A percentile compares a stretch with the other conserved stretches of the same genome.
Evolutionary conservation across 2,329 filamentous ascomycete genomes (phyloP).

Genomic region (Dothideomycetes sp.): DNA sequence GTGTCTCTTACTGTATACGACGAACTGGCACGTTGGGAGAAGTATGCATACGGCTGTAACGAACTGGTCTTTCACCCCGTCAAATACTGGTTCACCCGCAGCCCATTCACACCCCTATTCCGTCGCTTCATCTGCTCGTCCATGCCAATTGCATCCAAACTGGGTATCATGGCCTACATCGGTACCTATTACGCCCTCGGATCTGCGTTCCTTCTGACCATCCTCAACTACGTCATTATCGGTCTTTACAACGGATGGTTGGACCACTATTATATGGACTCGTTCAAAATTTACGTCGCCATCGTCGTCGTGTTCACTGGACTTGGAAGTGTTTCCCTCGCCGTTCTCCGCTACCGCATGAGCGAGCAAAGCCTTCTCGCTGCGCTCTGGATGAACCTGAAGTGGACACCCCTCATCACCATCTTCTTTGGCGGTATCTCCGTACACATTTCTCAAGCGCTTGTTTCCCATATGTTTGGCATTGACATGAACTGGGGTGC

Average conservation of each 20-base stretch:
- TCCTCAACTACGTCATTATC: constrained; percentile 62
- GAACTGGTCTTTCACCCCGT: constrained; percentile 72
- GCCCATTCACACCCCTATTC: constrained; percentile 75
- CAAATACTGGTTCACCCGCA: constrained; percentile 59
- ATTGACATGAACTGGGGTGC: constrained; percentile 38
- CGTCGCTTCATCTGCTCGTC: constrained; percentile 59
- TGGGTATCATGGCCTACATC: constrained; percentile 66
- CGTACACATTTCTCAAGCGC: constrained; percentile 27
- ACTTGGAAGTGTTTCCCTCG: constrained; percentile 62
- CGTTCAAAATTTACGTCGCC: constrained; percentile 69
- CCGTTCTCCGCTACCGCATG: constrained; percentile 62
- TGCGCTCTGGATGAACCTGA: constrained; percentile 43
- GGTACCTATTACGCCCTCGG: constrained; percentile 73
- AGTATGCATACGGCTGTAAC: constrained; percentile 76
- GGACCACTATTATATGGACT: constrained; percentile 71
- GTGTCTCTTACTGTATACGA: constrained; percentile 77
- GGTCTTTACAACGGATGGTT: constrained; percentile 69
- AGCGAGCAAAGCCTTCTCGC: constrained; percentile 51
- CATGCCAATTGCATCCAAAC: constrained; percentile 64
- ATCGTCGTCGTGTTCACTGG: constrained; percentile 62
- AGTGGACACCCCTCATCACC: constrained; percentile 47
- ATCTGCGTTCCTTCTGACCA: constrained; percentile 62
- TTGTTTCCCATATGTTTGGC: constrained; percentile 26
- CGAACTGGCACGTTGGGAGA: constrained; percentile 75
- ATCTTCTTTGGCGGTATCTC: constrained; percentile 30